These are phyloP conservation scores for Lachancea sp. DNA, from an alignment of 805 yeast genomes.

Conservation along the genomic window DNA sequence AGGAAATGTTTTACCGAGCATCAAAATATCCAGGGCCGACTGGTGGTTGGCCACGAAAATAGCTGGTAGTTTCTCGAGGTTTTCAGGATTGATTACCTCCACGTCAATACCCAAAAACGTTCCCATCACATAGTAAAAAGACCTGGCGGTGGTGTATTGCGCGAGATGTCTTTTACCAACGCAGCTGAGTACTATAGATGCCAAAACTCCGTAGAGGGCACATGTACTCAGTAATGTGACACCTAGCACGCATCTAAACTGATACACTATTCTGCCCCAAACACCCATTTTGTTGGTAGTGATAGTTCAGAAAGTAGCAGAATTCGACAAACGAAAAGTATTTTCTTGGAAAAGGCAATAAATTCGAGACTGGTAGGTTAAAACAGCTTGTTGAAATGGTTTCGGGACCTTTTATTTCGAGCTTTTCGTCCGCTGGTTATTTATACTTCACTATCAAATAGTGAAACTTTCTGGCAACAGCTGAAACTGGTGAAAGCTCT, in stretches of 20 bases:
- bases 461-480: too few species aligned
- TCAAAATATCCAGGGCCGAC: slow-evolving; percentile 74
- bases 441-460: too few species aligned
- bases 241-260: slow-evolving; percentile 49
- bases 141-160: slow-evolving; percentile 86
- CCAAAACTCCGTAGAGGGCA: slow-evolving; percentile 71
- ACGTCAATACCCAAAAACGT: slow-evolving; percentile 62
- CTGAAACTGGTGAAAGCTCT: too few species aligned
- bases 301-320: too few species aligned
- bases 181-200: slow-evolving; percentile 59
- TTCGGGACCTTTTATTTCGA: too few species aligned
- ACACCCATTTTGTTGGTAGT: slow-evolving; percentile 29
- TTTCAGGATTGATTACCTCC: slow-evolving; percentile 59
- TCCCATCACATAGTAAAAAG: slow-evolving; percentile 60
- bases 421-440: too few species aligned
- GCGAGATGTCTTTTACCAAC: slow-evolving; percentile 72
- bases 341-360: too few species aligned
- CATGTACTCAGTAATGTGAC: slow-evolving; percentile 48
- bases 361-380: too few species aligned
- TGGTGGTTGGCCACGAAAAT: slow-evolving; percentile 86
- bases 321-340: too few species aligned
- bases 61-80: slow-evolving; percentile 59
- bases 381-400: too few species aligned
- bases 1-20: slow-evolving; percentile 81
- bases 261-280: slow-evolving; percentile 42